A percentile compares a stretch with the other conserved stretches of the same genome.
Conservation (phyloP, 345 rosid species). For the Salix exigua region DNA sequence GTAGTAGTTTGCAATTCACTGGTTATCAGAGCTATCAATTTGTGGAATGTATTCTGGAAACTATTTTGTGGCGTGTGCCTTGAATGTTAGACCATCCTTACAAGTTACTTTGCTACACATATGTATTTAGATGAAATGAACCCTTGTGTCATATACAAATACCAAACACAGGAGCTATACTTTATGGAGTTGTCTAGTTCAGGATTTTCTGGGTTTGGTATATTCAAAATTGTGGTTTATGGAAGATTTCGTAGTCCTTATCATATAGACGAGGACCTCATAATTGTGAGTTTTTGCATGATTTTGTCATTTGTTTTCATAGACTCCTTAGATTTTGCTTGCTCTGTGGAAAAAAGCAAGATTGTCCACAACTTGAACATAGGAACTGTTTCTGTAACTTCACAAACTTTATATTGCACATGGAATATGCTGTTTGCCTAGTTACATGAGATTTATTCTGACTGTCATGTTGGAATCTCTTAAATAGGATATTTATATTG, state of each 20-base stretch:
- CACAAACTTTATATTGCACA: conserved; percentile 27
- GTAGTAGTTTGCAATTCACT: background rate
- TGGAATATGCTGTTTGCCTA: conserved; percentile 39
- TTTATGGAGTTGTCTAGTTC: background rate
- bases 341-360: conserved; percentile 1
- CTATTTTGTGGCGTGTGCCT: background rate
- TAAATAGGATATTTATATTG: conserved; percentile 79
- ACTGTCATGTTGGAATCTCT: conserved; percentile 67
- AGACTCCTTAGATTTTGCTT: conserved; percentile 11
- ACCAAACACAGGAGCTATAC: background rate
- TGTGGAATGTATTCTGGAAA: background rate
- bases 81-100: background rate
- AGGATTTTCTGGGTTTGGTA: background rate
- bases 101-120: background rate
- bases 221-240: background rate
- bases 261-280: background rate
- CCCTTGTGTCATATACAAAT: background rate
- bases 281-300: background rate
- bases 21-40: background rate
- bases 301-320: background rate
- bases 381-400: conserved; percentile 18
- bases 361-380: background rate
- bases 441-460: conserved; percentile 46
- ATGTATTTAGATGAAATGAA: background rate
- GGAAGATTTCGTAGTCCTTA: background rate